Evolutionary conservation across 176 grass and related monocot species (phyloP), one percentile per base, ranked within the genome.

Genomic region (Musa acuminata): DNA sequence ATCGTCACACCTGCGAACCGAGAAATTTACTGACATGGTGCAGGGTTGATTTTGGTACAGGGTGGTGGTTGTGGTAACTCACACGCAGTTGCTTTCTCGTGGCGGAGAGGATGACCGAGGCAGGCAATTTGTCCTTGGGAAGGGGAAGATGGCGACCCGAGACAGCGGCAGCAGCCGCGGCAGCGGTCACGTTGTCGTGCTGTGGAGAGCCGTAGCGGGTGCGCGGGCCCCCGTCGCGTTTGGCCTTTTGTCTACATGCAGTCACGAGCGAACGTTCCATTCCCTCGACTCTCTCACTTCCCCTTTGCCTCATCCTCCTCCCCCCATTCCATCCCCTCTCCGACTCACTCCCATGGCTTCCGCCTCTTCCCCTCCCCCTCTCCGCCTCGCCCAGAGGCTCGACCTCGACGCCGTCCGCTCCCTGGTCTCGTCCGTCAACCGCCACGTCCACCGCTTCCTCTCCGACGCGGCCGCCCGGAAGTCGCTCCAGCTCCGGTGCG

Each of bases 401-500:
- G 78, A 72, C 69, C 69, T 80, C 22, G 43, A 52, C 71, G 83
- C 86, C 64, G 88, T 93, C 55, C 52, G n/a, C 51, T 78, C 78
- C 25, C 80, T 98, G 67, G 84, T 91, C 35, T 76, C 86, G 64
- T 84, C 84, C 53, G 49, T 93, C 26, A 62, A 91, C 64, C 71
- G 73, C 63, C 90, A 98, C 80, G 69, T 98, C 23, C 53, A 9
- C 62, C 52, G 81, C 29, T 75, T 93, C 69, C 84, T 96, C 9
- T 75, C 89, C 50, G 79, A 96, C 81, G 73, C 76, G 0, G 52
- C 13, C 16, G 73, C 77, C 2, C 83, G 84, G 19, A 78, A 43
- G 52, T 73, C 80, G 19, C 78, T 80, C n/a, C 51, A 75, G 10
- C 63, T 79, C 11, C 77, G 72, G 25, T 88, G 82, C 77, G 14